Evolutionary conservation across 2,329 filamentous ascomycete species (phyloP), one percentile per base, ranked within the genome.

Genomic region (Leptosphaerulina australis): DNA sequence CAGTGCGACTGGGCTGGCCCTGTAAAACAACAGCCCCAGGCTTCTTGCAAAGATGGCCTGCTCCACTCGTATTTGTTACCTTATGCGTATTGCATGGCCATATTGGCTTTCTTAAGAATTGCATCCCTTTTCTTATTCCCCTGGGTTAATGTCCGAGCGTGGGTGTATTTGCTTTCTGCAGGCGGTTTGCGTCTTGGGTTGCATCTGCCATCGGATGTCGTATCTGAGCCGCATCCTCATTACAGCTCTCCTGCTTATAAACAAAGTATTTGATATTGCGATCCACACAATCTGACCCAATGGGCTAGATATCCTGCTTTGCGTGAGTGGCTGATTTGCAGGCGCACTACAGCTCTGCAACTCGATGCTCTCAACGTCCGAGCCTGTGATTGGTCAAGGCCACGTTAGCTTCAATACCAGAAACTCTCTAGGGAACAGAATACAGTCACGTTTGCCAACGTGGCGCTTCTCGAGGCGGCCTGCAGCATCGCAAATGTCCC

Each of bases 331-430:
- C 59, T 55, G 39, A 17, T 36, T 44, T 52, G 62, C 55, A 54
- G 47, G 30, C 49, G 53, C 53, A 56, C 63, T 60, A 61, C 58
- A 55, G 53, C 46, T 50, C 58, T 48, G 35, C 44, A 44, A 37
- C 47, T 51, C 43, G 39, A 36, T 17, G 6, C 12, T 44, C 44
- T 28, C 38, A 35, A 17, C n/a, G n/a, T 24, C 11, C 33, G 10
- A 30, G 15, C 3, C 20, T 43, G 37, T 56, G 22, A 62, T 64
- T 64, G 55, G 60, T 20, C 44, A n/a, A 18, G 17, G 15, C 35
- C 14, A 17, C 34, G 6, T 8, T 51, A 46, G 51, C 58, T 57
- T 54, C 49, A 44, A 45, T 37, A 50, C 43, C 40, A 43, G 48
- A 37, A 35, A 38, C 48, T 43, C 39, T 26, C 50, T 53, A 34